These are phyloP conservation scores for Verticillium alfalfae DNA, from an alignment of 2,329 filamentous ascomycete genomes.

Conservation along the genomic window DNA sequence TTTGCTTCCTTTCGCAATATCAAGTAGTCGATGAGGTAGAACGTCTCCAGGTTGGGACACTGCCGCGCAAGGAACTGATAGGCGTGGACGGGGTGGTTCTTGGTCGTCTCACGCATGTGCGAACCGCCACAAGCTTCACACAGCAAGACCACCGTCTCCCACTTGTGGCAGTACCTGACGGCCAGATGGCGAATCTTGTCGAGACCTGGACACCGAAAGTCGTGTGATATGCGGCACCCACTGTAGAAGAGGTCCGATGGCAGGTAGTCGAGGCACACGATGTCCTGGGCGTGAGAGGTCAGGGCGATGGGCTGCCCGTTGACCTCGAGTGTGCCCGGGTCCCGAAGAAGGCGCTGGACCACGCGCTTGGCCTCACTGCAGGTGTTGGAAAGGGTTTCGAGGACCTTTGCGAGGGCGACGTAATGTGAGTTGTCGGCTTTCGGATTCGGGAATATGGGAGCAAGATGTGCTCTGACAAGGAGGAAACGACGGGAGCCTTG, in stretches of 20 bases:
- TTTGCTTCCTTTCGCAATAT: slow-evolving; percentile 22
- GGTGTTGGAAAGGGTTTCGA: slow-evolving; percentile 6
- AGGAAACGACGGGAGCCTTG: neutral
- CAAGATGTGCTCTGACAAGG: slow-evolving; percentile 11
- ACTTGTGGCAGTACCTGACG: slow-evolving; percentile 34
- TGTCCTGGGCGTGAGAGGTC: slow-evolving; percentile 16
- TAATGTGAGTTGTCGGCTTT: slow-evolving; percentile 27
- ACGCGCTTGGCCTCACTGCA: slow-evolving; percentile 6
- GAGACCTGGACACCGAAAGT: slow-evolving; percentile 20
- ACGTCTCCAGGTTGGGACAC: slow-evolving; percentile 32
- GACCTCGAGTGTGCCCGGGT: slow-evolving; percentile 16
- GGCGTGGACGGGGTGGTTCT: slow-evolving; percentile 30
- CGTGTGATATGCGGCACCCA: slow-evolving; percentile 17
- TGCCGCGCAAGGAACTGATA: slow-evolving; percentile 37
- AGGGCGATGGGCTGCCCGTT: slow-evolving; percentile 18
- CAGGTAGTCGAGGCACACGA: slow-evolving; percentile 28
- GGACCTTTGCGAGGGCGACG: slow-evolving; percentile 15
- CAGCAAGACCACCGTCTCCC: slow-evolving; percentile 21
- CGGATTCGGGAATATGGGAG: slow-evolving; percentile 18
- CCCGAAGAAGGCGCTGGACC: slow-evolving; percentile 1
- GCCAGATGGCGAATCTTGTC: slow-evolving; percentile 31
- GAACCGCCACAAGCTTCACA: slow-evolving; percentile 27
- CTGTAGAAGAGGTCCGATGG: slow-evolving; percentile 19
- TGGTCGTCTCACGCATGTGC: slow-evolving; percentile 17
- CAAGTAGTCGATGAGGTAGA: slow-evolving; percentile 39